phyloP scores from a whole-genome alignment of 1,284 basidiomycete genomes.

The Cutaneotrichosporon mucoides region DNA sequence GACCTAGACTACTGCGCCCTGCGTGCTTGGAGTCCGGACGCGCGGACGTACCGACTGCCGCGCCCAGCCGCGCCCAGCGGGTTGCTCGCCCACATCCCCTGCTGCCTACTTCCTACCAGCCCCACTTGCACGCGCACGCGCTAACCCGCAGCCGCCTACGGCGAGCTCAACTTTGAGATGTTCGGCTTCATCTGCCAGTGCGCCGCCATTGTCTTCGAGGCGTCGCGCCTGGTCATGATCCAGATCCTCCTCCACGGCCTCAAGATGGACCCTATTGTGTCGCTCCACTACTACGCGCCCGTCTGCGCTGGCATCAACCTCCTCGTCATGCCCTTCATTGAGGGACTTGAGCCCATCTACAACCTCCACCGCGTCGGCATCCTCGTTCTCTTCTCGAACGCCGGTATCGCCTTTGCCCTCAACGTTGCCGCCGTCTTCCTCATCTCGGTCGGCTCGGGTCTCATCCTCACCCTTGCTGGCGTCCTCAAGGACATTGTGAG shows the following conservation, averaged over 20 bases:
- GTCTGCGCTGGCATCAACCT: constrained; percentile 91
- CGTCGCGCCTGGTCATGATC: constrained; percentile 83
- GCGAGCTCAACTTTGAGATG: constrained; percentile 41
- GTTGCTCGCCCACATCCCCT: not conserved
- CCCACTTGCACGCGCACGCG: not conserved
- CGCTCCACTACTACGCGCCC: constrained; percentile 93
- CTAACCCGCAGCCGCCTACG: constrained; percentile 17
- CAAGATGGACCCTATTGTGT: constrained; percentile 96
- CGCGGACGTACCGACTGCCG: too few relatives aligned
- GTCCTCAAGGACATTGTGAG: constrained; percentile 73
- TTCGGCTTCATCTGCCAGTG: constrained; percentile 82
- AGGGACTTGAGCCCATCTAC: constrained; percentile 83
- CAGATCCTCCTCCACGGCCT: constrained; percentile 90
- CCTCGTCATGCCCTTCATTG: constrained; percentile 75
- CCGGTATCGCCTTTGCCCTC: constrained; percentile 74
- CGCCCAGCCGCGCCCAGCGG: not conserved
- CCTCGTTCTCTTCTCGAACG: constrained; percentile 77
- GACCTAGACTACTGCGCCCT: too few relatives aligned
- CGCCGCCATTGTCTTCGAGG: constrained; percentile 62
- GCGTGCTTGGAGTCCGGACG: too few relatives aligned
- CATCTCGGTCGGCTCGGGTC: constrained; percentile 78
- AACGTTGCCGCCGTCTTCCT: constrained; percentile 94
- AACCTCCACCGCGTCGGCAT: constrained; percentile 68
- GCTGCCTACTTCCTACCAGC: not conserved
- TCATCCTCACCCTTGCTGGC: constrained; percentile 88